phyloP scores from a whole-genome alignment of 2,329 filamentous ascomycete genomes.

The Sporothrix pallida region DNA sequence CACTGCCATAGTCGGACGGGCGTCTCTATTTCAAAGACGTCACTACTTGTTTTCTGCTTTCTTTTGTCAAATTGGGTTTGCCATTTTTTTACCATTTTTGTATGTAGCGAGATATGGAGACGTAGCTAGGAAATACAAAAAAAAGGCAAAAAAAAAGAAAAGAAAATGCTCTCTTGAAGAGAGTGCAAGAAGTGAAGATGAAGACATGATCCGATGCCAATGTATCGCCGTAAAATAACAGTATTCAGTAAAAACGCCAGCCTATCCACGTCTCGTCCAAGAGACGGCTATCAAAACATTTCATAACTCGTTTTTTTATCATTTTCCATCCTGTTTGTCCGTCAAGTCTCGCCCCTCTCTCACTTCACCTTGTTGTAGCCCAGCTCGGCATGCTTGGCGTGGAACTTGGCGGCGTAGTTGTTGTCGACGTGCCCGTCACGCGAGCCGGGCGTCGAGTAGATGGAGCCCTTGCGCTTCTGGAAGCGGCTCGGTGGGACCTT shows the following conservation, averaged over 20 bases:
- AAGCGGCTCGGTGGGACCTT: slow-evolving; percentile 72
- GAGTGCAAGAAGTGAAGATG: background rate
- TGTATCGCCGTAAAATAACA: slow-evolving; percentile 13
- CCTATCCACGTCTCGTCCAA: background rate
- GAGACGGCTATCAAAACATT: background rate
- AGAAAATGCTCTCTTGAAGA: background rate
- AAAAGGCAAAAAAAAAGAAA: background rate
- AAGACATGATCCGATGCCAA: background rate
- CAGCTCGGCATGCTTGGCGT: slow-evolving; percentile 64
- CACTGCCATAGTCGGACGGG: background rate
- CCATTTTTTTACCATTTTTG: slow-evolving; percentile 5
- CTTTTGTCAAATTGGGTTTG: background rate
- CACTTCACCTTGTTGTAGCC: slow-evolving; percentile 48
- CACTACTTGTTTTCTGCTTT: background rate
- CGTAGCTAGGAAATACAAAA: slow-evolving; percentile 20
- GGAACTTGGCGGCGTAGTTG: slow-evolving; percentile 65
- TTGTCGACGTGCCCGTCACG: slow-evolving; percentile 68
- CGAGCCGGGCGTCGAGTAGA: slow-evolving; percentile 68
- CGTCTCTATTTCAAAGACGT: background rate
- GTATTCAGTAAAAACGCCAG: background rate
- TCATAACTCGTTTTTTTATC: background rate
- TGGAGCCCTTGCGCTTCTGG: slow-evolving; percentile 72
- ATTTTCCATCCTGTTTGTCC: background rate
- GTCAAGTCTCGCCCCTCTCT: background rate
- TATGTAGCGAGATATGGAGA: slow-evolving; percentile 15